These are phyloP conservation scores for Saccharomyces hybrid DNA, from an alignment of 1,139 yeast species.

Conservation along the genomic window DNA sequence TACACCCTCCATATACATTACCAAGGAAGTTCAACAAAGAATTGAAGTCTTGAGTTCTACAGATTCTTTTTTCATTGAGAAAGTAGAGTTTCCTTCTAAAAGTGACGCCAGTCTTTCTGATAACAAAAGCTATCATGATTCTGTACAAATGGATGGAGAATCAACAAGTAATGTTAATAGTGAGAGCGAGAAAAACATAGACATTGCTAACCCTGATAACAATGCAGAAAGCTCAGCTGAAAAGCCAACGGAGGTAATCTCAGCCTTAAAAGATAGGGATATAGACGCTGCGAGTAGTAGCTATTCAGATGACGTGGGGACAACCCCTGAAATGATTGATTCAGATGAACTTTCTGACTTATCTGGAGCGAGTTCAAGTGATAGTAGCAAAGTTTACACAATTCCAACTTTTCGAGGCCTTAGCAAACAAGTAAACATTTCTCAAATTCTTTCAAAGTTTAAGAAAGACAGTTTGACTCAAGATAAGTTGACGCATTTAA, in stretches of 20 bases:
- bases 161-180: background rate
- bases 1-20: slow-evolving; percentile 7
- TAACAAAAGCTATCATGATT: background rate
- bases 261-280: background rate
- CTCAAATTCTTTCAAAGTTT: slow-evolving; percentile 17
- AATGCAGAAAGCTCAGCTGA: background rate
- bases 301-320: background rate
- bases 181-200: background rate
- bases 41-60: background rate
- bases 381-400: slow-evolving; percentile 12
- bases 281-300: background rate
- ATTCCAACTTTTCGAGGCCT: slow-evolving; percentile 25
- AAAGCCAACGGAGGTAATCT: background rate
- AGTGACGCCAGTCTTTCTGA: background rate
- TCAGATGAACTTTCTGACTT: background rate
- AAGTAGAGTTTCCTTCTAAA: background rate
- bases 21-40: slow-evolving; percentile 1
- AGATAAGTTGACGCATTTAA: slow-evolving; percentile 11
- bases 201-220: background rate
- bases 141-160: background rate
- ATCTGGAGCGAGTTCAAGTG: slow-evolving; percentile 3
- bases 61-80: background rate
- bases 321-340: background rate
- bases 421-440: slow-evolving; percentile 13
- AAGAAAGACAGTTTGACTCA: slow-evolving; percentile 17